Evolutionary conservation across 208 protist genomes (phyloP).

Genomic region (Herpetomonas samuelpessoai): DNA sequence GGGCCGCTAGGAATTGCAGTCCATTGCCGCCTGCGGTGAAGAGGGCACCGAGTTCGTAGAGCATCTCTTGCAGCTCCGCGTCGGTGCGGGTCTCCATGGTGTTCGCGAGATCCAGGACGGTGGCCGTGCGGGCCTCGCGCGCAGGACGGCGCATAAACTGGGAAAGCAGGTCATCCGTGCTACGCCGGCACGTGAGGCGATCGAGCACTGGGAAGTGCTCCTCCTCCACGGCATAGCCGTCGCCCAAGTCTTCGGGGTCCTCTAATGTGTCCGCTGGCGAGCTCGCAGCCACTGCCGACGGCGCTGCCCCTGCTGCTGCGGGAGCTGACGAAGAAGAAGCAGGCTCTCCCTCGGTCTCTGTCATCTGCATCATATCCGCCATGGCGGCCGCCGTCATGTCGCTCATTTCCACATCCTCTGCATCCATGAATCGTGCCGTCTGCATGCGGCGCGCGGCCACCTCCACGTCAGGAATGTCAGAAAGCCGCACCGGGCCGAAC

Average conservation of each 20-base stretch:
- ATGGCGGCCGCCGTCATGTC: neutral
- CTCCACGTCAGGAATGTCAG: slow-evolving; percentile 79
- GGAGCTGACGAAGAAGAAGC: neutral
- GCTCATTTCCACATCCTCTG: slow-evolving; percentile 7
- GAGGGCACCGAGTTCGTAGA: slow-evolving; percentile 65
- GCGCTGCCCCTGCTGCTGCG: neutral
- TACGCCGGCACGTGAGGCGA: slow-evolving; percentile 67
- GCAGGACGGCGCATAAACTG: slow-evolving; percentile 69
- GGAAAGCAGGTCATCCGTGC: slow-evolving; percentile 55
- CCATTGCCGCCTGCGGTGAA: slow-evolving; percentile 70
- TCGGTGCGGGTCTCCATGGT: slow-evolving; percentile 55
- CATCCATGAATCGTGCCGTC: neutral
- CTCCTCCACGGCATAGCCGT: slow-evolving; percentile 48
- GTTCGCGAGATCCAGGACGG: slow-evolving; percentile 72
- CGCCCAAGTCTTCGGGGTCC: neutral
- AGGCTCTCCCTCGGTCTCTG: neutral
- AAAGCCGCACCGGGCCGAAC: slow-evolving; percentile 74
- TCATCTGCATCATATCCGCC: neutral
- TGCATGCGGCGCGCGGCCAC: slow-evolving; percentile 31
- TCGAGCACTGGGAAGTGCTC: slow-evolving; percentile 69
- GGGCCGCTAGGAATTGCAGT: slow-evolving; percentile 56
- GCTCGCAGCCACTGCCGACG: neutral
- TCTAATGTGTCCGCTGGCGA: neutral
- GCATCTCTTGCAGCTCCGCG: slow-evolving; percentile 58
- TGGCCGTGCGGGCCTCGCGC: slow-evolving; percentile 56